Evolutionary conservation across 305 asterid genomes (phyloP).

Genomic region (Fraxinus floribunda): DNA sequence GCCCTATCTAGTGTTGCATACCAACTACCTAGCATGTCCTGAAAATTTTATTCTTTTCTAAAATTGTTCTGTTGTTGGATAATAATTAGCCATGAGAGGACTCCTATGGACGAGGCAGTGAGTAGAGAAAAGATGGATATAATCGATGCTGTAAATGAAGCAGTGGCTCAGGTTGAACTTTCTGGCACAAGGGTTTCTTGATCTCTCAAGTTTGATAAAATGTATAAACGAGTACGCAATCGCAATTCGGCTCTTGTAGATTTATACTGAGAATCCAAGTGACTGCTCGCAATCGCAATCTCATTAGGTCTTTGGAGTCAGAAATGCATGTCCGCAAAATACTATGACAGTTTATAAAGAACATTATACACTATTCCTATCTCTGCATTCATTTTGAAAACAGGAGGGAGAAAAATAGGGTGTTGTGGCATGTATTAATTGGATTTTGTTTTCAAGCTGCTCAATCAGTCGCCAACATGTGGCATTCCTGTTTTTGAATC

Average conservation of each 20-base stretch:
- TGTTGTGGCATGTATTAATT: no score
- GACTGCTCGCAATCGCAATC: slow-evolving; percentile 1
- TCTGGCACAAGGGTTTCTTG: slow-evolving; percentile 48
- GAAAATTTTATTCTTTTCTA: not conserved
- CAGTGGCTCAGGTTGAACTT: slow-evolving; percentile 64
- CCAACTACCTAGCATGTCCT: not conserved
- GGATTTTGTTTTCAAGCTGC: no score
- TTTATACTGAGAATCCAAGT: not conserved
- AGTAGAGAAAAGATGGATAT: slow-evolving; percentile 58
- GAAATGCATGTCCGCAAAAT: not conserved
- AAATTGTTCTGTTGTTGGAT: slow-evolving; percentile 13
- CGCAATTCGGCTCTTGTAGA: not conserved
- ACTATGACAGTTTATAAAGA: no score
- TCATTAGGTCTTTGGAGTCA: not conserved
- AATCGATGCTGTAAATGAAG: slow-evolving; percentile 71
- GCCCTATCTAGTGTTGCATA: not conserved
- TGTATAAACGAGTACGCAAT: not conserved
- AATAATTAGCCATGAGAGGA: slow-evolving; percentile 69
- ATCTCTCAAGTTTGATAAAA: not conserved
- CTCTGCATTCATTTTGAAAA: not conserved
- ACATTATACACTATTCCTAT: not conserved
- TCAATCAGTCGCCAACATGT: no score
- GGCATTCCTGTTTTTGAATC: no score
- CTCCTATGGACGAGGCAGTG: slow-evolving; percentile 85
- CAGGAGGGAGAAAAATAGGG: no score